phyloP scores from a whole-genome alignment of 805 yeast species.

The Candida michaelii region DNA sequence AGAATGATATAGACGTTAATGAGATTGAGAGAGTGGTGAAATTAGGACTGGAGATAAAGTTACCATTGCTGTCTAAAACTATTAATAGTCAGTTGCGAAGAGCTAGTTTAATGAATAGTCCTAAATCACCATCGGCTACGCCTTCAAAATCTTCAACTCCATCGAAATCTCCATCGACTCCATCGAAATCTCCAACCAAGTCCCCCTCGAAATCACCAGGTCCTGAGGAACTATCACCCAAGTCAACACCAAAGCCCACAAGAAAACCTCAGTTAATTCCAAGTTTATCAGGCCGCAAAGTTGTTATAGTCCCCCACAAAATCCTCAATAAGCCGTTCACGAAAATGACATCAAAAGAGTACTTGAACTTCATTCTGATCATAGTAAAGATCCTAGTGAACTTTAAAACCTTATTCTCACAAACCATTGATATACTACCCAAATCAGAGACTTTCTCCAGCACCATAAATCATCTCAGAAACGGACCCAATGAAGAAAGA shows the following conservation, averaged over 20 bases:
- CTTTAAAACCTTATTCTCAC: slow-evolving; percentile 28
- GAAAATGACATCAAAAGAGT: slow-evolving; percentile 36
- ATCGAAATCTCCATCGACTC: not conserved
- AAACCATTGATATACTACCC: slow-evolving; percentile 13
- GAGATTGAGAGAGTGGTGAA: slow-evolving; percentile 28
- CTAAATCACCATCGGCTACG: not conserved
- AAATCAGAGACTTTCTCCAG: slow-evolving; percentile 9
- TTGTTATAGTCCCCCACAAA: slow-evolving; percentile 41
- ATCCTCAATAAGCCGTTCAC: slow-evolving; percentile 42
- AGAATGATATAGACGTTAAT: slow-evolving; percentile 10
- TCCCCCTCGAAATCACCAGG: not conserved
- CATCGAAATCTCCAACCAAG: not conserved
- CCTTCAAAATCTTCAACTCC: slow-evolving; percentile 1
- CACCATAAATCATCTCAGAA: slow-evolving; percentile 14
- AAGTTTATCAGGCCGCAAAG: slow-evolving; percentile 19
- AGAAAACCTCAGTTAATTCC: slow-evolving; percentile 4
- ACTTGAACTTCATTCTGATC: slow-evolving; percentile 33
- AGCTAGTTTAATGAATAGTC: slow-evolving; percentile 14
- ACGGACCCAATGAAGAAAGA: slow-evolving; percentile 4
- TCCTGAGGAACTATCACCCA: not conserved
- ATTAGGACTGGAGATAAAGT: slow-evolving; percentile 27
- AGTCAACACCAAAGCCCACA: not conserved
- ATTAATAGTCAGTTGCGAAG: slow-evolving; percentile 25
- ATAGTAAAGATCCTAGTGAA: slow-evolving; percentile 38
- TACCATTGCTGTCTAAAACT: slow-evolving; percentile 31